Percentiles rank a stretch among this genome's conserved stretches.
Evolutionary conservation across 345 rosid species (phyloP).

Genomic region (Melaleuca alternifolia): DNA sequence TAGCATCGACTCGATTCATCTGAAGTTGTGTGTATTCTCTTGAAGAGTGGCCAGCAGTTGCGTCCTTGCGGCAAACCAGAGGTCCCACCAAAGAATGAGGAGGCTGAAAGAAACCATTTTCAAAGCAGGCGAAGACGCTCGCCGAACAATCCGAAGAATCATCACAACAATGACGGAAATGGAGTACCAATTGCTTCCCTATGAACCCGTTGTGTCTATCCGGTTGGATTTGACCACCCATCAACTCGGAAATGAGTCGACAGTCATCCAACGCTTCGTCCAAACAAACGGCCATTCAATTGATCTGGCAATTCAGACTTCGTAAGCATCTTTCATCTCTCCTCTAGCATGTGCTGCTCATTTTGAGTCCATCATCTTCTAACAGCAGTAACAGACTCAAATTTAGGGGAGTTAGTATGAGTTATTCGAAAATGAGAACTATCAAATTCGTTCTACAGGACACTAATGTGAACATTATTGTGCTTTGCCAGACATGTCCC

Average conservation of each 20-base stretch:
- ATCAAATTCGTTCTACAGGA: neutral
- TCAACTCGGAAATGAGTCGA: conserved; percentile 31
- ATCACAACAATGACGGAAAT: conserved; percentile 22
- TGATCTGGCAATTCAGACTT: conserved; percentile 27
- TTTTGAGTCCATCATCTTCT: neutral
- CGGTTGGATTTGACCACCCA: conserved; percentile 28
- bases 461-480: neutral
- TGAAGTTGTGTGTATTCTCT: neutral
- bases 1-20: neutral
- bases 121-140: conserved; percentile 27
- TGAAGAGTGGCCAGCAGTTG: conserved; percentile 33
- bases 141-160: conserved; percentile 17
- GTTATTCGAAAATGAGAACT: neutral
- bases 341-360: neutral
- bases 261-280: conserved; percentile 23
- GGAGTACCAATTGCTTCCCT: conserved; percentile 33
- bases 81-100: conserved; percentile 19
- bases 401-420: neutral
- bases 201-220: conserved; percentile 21
- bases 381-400: neutral
- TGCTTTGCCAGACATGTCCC: neutral
- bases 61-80: conserved; percentile 33
- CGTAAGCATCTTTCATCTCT: conserved; percentile 22
- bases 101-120: conserved; percentile 30
- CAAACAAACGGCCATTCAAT: conserved; percentile 23